These are phyloP conservation scores for Didymella arachidicola DNA, from an alignment of 2,329 filamentous ascomycete genomes.

Conservation along the genomic window DNA sequence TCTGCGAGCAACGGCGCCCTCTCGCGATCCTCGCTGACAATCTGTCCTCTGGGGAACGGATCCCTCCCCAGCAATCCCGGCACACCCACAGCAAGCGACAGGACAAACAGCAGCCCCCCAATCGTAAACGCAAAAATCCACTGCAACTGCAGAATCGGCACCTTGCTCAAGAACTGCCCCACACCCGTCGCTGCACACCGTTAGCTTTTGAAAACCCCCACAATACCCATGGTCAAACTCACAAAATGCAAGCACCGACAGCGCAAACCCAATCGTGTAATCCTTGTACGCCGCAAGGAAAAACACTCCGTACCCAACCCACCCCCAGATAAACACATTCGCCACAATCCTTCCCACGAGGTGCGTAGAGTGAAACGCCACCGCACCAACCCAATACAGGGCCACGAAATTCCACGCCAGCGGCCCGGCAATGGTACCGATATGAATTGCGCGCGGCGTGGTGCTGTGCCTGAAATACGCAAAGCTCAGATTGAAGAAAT, in stretches of 20 bases:
- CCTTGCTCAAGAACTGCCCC: conserved; percentile 75
- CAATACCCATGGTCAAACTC: conserved; percentile 35
- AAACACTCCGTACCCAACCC: conserved; percentile 77
- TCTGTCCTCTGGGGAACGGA: conserved; percentile 57
- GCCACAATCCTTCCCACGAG: conserved; percentile 79
- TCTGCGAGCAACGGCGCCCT: conserved; percentile 61
- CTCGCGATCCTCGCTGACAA: conserved; percentile 61
- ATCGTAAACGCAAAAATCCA: conserved; percentile 93
- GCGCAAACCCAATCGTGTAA: conserved; percentile 78
- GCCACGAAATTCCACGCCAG: conserved; percentile 87
- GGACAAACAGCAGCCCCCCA: conserved; percentile 75
- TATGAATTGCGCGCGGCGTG: conserved; percentile 77
- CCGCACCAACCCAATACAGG: conserved; percentile 88
- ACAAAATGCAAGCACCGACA: conserved; percentile 77
- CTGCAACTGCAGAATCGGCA: conserved; percentile 79
- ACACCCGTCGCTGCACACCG: conserved; percentile 69
- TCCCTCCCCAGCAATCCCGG: conserved; percentile 69
- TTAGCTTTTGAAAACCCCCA: neutral
- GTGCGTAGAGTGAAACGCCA: conserved; percentile 73
- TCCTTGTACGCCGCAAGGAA: conserved; percentile 79
- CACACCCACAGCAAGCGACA: conserved; percentile 70
- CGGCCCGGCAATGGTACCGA: conserved; percentile 76
- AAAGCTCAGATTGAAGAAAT: conserved; percentile 80
- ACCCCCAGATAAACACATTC: conserved; percentile 88
- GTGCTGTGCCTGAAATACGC: conserved; percentile 82